Base-by-base conservation (phyloP, 371 early-diverging fungal species). In the Rhizomucor pusillus region DNA sequence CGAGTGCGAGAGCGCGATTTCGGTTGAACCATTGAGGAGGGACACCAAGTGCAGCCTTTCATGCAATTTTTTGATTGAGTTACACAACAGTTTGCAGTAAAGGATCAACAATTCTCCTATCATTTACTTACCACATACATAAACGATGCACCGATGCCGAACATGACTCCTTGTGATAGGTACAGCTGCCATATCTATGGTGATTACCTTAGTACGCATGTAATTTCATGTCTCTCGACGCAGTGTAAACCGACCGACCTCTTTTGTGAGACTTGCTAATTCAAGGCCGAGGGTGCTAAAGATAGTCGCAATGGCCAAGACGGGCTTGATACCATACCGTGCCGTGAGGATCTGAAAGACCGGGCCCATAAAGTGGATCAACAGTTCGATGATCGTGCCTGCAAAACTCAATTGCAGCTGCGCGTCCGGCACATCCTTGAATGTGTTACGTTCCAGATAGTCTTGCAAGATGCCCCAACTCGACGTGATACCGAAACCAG, bases 11-110 rank as follows among this genome's bases (percentile, higher is more conserved):
- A 0, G 84, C 84, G 4, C 88, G 78, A 20, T 65, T 52, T 23
- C 69, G 69, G 19, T 44, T 50, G 58, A 90, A 90, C 86, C 86
- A 90, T 53, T 88, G 88, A 0, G 85, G 56, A 1, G 85, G 78
- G 5, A 85, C 60, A 5, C 69, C 36, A 35, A 78, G 52, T 25
- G 36, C 50, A 3, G 50, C 49, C 60, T 59, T 20, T 23, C n/a
- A n/a, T n/a, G 29, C 24, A 19, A 40, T 10, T 7, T 22, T 1
- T 7, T 14, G 12, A 25, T 43, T 10, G 12, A 25, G 23, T 23
- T 33, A 23, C 35, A 14, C 35, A 29, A 29, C 7, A 7, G 7
- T 29, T 7, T 29, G 29, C 59, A 54, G 20, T 18, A 36, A n/a
- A n/a, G n/a, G n/a, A n/a, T n/a, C n/a, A n/a, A n/a, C n/a, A n/a